Percentiles rank a stretch among this genome's conserved stretches.
phyloP scores from a whole-genome alignment of 306 rosid species.

The Vigna nakashimae region DNA sequence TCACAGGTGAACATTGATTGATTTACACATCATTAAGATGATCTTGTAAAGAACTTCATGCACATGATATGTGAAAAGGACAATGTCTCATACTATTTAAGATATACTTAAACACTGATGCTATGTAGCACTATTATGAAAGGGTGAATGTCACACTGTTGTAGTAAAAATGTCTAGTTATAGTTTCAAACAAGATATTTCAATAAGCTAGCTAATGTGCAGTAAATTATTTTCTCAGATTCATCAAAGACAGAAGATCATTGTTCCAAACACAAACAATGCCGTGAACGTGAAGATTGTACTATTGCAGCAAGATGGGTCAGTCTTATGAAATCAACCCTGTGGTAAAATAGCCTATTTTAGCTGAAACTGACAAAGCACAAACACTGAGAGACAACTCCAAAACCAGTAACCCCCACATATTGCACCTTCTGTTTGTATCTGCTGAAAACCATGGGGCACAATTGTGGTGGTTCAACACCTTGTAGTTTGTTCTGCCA shows the following conservation, averaged over 20 bases:
- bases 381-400: background rate
- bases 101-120: background rate
- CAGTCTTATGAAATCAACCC: conserved; percentile 36
- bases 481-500: background rate
- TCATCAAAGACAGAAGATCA: conserved; percentile 31
- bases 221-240: conserved; percentile 29
- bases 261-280: conserved; percentile 27
- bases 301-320: conserved; percentile 25
- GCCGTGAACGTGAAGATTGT: conserved; percentile 34
- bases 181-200: background rate
- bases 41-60: conserved; percentile 3
- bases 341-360: conserved; percentile 17
- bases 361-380: conserved; percentile 35
- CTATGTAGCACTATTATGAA: background rate
- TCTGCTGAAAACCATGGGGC: background rate
- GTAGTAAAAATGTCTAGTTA: background rate
- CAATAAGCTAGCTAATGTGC: background rate
- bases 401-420: conserved; percentile 27
- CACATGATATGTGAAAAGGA: conserved; percentile 7
- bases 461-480: background rate
- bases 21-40: conserved; percentile 15
- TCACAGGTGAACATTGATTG: conserved; percentile 8
- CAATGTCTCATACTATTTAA: conserved; percentile 3
- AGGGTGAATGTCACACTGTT: conserved; percentile 18
- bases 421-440: conserved; percentile 34